Evolutionary conservation across 192 early-diverging fungal species (phyloP).

Genomic region (Linnemannia schmuckeri): DNA sequence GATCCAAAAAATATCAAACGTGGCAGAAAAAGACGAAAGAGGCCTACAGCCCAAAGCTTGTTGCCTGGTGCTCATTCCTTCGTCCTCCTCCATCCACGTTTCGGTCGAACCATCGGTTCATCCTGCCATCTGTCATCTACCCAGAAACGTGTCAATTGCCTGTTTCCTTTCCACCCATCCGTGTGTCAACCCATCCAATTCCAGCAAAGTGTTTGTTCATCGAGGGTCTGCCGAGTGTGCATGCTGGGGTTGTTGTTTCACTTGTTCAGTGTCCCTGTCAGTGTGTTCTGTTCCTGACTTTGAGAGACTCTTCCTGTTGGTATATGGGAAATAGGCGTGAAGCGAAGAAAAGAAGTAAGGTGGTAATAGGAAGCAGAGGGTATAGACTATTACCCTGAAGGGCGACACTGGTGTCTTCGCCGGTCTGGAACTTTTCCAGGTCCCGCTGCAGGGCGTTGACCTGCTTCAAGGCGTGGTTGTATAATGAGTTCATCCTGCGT

Average conservation of each 20-base stretch:
- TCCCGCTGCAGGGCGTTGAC: constrained; percentile 63
- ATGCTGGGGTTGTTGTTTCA: not conserved
- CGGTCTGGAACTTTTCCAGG: constrained; percentile 65
- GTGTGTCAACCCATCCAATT: not conserved
- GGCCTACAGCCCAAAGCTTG: not conserved
- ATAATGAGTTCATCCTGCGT: constrained; percentile 65
- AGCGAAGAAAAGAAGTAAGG: not conserved
- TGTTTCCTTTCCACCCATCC: not conserved
- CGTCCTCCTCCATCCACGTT: not conserved
- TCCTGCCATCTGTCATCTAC: not conserved
- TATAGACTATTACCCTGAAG: constrained; percentile 64
- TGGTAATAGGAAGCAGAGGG: not conserved
- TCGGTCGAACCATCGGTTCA: not conserved
- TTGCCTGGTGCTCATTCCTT: not conserved
- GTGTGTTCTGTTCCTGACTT: not conserved
- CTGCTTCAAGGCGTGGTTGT: constrained; percentile 73
- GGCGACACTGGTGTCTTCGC: constrained; percentile 68
- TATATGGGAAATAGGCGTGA: not conserved
- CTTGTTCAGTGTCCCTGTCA: not conserved
- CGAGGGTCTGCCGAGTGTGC: not conserved
- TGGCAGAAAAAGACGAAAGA: not conserved
- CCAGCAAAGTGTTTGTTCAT: not conserved
- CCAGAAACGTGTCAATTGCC: not conserved
- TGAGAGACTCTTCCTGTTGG: not conserved
- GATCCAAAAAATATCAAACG: constrained; percentile 1